phyloP scores from a whole-genome alignment of 345 rosid genomes.

The Rhodomyrtus tomentosa region DNA sequence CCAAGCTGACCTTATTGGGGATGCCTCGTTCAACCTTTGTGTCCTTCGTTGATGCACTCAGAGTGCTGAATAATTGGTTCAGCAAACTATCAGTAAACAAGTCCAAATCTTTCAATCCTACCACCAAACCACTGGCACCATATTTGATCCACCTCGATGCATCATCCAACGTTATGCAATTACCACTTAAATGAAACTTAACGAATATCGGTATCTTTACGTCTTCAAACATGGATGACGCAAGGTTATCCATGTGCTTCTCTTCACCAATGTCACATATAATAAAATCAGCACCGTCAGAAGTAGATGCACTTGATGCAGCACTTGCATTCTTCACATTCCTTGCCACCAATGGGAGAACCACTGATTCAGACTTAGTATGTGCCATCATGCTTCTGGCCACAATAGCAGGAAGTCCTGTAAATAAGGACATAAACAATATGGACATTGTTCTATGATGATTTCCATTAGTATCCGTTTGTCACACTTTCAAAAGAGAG shows the following conservation, averaged over 20 bases:
- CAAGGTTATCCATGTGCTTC: constrained; percentile 15
- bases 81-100: constrained; percentile 38
- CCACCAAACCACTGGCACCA: constrained; percentile 74
- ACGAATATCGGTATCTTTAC: constrained; percentile 63
- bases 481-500: not conserved
- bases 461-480: not conserved
- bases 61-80: constrained; percentile 27
- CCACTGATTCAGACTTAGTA: constrained; percentile 48
- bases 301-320: constrained; percentile 54
- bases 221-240: constrained; percentile 30
- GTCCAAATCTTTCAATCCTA: constrained; percentile 60
- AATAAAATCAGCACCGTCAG: constrained; percentile 98
- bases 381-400: constrained; percentile 81
- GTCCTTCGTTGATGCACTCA: constrained; percentile 8
- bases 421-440: not conserved
- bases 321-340: constrained; percentile 49
- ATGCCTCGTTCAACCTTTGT: constrained; percentile 12
- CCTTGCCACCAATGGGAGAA: constrained; percentile 87
- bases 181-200: constrained; percentile 12
- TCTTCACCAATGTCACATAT: constrained; percentile 32
- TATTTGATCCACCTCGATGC: constrained; percentile 23
- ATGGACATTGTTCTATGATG: not conserved
- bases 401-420: constrained; percentile 87
- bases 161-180: constrained; percentile 11
- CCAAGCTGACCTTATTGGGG: constrained; percentile 2